A percentile compares a stretch with the other conserved stretches of the same genome.
These are phyloP conservation scores for Micractinium conductrix DNA, from an alignment of 139 green algal species.

Conservation along the genomic window DNA sequence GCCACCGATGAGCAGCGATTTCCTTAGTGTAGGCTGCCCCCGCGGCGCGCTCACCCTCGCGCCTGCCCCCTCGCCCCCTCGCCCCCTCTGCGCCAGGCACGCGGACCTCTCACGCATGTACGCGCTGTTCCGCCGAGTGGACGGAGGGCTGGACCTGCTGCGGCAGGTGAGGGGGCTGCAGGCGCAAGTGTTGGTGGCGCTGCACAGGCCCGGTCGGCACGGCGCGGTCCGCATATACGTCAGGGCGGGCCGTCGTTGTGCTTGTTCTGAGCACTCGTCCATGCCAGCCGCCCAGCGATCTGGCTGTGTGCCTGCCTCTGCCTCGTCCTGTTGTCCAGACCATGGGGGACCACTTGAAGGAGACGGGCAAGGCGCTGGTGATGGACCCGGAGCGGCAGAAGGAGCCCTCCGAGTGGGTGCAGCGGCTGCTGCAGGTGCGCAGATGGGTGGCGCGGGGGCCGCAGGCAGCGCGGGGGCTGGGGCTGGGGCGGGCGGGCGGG, in stretches of 20 bases:
- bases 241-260: no score
- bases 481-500: not conserved
- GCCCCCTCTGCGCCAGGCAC: no score
- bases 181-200: no score
- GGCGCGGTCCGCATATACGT: no score
- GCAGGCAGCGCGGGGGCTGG: not conserved
- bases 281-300: no score
- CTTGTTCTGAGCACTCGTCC: no score
- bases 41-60: no score
- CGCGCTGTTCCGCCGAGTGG: constrained; percentile 82
- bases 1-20: no score
- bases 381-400: constrained; percentile 75
- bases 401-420: constrained; percentile 90
- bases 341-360: constrained; percentile 70
- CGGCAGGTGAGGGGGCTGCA: constrained; percentile 63
- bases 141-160: constrained; percentile 74
- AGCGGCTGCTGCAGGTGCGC: constrained; percentile 79
- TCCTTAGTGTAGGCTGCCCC: no score
- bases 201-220: no score
- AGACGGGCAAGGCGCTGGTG: constrained; percentile 76
- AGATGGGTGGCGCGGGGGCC: no score
- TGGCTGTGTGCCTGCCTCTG: not conserved
- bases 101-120: constrained; percentile 94
- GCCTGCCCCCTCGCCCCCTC: no score
- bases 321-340: constrained; percentile 13